phyloP scores from a whole-genome alignment of 177 flowering plant genomes.

The Vitis hybrid region DNA sequence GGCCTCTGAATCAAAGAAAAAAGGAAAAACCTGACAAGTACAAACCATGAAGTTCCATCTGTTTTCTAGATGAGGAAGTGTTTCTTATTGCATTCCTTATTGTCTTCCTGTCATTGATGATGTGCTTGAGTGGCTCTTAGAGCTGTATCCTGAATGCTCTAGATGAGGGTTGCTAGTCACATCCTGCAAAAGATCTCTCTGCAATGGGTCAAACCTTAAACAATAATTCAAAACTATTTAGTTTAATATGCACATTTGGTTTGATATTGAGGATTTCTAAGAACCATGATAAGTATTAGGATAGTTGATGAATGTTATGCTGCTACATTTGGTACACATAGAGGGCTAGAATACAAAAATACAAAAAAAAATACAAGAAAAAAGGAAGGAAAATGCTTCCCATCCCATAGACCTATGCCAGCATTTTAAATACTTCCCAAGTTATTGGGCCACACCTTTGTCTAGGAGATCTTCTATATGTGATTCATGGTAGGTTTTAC shows the following conservation, averaged over 20 bases:
- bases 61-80: not conserved
- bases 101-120: conserved; percentile 13
- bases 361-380: no score
- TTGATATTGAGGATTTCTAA: not conserved
- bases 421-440: not conserved
- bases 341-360: no score
- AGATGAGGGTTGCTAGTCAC: conserved; percentile 22
- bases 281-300: no score
- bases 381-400: no score
- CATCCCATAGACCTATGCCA: not conserved
- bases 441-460: not conserved
- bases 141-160: conserved; percentile 9
- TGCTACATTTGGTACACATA: no score
- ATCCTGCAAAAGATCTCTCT: conserved; percentile 17
- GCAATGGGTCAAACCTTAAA: not conserved
- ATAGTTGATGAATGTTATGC: no score
- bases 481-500: not conserved
- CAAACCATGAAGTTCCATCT: no score
- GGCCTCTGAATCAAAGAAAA: no score
- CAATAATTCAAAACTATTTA: not conserved
- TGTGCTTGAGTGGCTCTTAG: conserved; percentile 21
- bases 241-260: not conserved
- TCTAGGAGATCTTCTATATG: not conserved
- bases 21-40: not conserved
- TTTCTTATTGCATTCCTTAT: conserved; percentile 3